A percentile compares a stretch with the other conserved stretches of the same genome.
These are phyloP conservation scores for Saitozyma sp. DNA, from an alignment of 768 basidiomycete genomes.

Conservation along the genomic window DNA sequence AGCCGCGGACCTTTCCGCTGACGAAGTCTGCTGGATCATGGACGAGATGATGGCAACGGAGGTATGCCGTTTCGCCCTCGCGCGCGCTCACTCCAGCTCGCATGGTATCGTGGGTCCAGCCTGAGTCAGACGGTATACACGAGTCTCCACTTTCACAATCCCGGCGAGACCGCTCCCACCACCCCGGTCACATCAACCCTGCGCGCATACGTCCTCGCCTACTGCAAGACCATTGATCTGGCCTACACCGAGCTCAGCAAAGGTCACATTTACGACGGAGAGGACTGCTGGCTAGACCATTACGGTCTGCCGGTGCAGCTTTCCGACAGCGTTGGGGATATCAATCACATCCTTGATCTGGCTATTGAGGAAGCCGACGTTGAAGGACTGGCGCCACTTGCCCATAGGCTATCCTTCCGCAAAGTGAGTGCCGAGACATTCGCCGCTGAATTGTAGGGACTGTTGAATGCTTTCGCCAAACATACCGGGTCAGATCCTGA, in stretches of 20 bases:
- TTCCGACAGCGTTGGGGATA: constrained; percentile 60
- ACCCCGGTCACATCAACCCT: constrained; percentile 56
- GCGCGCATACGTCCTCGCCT: constrained; percentile 64
- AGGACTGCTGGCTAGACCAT: constrained; percentile 74
- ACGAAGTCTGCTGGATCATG: constrained; percentile 85
- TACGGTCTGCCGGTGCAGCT: constrained; percentile 76
- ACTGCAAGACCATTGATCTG: constrained; percentile 78
- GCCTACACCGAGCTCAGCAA: constrained; percentile 78
- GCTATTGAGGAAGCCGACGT: neutral
- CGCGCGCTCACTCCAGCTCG: constrained; percentile 61
- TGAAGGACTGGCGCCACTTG: too few species aligned
- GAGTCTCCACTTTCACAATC: constrained; percentile 67
- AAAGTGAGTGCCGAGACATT: too few species aligned
- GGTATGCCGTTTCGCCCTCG: constrained; percentile 51
- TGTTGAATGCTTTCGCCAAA: too few species aligned
- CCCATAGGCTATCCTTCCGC: too few species aligned
- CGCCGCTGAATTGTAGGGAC: too few species aligned
- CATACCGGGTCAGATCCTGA: too few species aligned
- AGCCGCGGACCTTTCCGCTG: constrained; percentile 63
- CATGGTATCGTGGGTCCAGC: constrained; percentile 81
- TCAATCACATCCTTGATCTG: constrained; percentile 61
- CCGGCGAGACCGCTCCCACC: constrained; percentile 58
- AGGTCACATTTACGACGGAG: constrained; percentile 70
- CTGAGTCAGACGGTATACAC: constrained; percentile 86
- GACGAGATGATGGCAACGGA: constrained; percentile 76